phyloP scores from a whole-genome alignment of 2,329 filamentous ascomycete species.

The Colletotrichum incanum region DNA sequence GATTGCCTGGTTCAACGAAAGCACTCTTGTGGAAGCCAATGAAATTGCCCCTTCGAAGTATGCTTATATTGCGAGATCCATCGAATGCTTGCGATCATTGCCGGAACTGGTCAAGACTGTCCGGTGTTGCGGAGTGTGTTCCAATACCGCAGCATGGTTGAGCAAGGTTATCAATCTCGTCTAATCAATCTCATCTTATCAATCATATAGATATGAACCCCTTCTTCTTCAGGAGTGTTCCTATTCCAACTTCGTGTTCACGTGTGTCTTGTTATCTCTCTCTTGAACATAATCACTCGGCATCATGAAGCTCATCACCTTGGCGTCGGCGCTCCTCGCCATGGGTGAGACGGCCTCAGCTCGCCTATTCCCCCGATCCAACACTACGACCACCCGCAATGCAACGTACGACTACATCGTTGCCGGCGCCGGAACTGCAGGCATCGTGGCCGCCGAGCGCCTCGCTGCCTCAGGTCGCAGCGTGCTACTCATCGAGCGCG shows the following conservation, averaged over 20 bases:
- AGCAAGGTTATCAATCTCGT: slow-evolving; percentile 8
- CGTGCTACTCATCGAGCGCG: slow-evolving; percentile 41
- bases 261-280: neutral
- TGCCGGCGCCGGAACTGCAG: slow-evolving; percentile 42
- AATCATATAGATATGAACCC: slow-evolving; percentile 6
- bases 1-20: neutral
- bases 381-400: slow-evolving; percentile 38
- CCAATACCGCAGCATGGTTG: neutral
- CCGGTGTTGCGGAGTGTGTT: neutral
- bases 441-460: slow-evolving; percentile 40
- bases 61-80: slow-evolving; percentile 24
- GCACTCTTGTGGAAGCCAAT: neutral
- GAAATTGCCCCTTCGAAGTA: neutral
- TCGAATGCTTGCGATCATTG: neutral
- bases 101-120: neutral
- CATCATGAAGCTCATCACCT: slow-evolving; percentile 35
- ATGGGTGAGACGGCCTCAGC: slow-evolving; percentile 27
- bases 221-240: neutral
- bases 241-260: slow-evolving; percentile 6
- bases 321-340: slow-evolving; percentile 34
- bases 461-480: slow-evolving; percentile 42
- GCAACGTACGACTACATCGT: slow-evolving; percentile 44
- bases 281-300: neutral
- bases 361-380: slow-evolving; percentile 12
- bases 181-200: slow-evolving; percentile 30